phyloP scores from a whole-genome alignment of 208 protist species.

The Leishmania guyanensis region DNA sequence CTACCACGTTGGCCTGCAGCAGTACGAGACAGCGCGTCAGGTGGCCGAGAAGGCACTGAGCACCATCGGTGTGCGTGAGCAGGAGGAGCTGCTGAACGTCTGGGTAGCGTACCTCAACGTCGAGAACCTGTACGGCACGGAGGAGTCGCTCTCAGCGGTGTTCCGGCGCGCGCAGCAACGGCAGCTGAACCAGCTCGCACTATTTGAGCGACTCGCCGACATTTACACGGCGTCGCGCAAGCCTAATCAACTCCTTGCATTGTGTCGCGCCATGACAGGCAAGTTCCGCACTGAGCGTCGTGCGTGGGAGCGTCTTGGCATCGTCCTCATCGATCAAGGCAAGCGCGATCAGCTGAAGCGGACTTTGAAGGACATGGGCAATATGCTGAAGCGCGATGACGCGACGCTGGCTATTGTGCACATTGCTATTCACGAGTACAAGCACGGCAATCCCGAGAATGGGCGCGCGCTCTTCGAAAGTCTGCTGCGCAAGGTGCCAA shows the following conservation, averaged over 20 bases:
- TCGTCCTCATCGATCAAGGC: constrained; percentile 73
- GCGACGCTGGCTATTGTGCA: constrained; percentile 64
- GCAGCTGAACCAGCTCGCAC: constrained; percentile 52
- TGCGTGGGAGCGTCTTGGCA: constrained; percentile 81
- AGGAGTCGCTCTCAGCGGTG: constrained; percentile 85
- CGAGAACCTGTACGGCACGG: constrained; percentile 92
- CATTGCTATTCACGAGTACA: constrained; percentile 86
- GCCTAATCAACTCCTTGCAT: constrained; percentile 71
- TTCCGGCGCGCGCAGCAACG: constrained; percentile 84
- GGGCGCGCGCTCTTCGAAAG: constrained; percentile 91
- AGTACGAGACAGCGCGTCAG: constrained; percentile 89
- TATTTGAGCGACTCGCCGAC: constrained; percentile 88
- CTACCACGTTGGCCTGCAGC: constrained; percentile 76
- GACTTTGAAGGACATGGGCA: constrained; percentile 82
- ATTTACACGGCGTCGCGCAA: constrained; percentile 82
- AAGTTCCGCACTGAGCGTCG: constrained; percentile 78
- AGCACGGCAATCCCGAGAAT: constrained; percentile 76
- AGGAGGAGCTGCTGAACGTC: constrained; percentile 90
- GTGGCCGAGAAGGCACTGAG: constrained; percentile 91
- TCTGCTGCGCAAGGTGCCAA: constrained; percentile 83
- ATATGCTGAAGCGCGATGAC: constrained; percentile 59
- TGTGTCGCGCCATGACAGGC: constrained; percentile 83
- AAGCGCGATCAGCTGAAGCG: constrained; percentile 89
- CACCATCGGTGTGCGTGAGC: constrained; percentile 85
- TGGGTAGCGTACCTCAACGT: constrained; percentile 95